phyloP scores from a whole-genome alignment of 352 stramenopile genomes.

The Phytophthora pini region DNA sequence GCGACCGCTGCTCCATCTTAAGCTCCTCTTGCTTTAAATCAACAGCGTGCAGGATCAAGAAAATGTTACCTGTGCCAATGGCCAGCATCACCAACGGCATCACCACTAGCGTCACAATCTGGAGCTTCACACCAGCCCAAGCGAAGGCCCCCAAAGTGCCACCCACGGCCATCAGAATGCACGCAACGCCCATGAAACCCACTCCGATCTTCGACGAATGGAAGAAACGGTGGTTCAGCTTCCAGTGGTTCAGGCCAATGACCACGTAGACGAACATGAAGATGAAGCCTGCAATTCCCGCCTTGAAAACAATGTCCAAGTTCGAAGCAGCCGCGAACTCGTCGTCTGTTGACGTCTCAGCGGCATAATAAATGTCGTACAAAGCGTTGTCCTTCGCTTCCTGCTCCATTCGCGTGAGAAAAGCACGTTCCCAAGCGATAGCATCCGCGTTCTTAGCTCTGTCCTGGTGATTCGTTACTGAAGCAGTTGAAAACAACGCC shows the following conservation, averaged over 20 bases:
- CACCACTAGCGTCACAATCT: conserved; percentile 76
- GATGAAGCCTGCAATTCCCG: conserved; percentile 57
- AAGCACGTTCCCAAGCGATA: conserved; percentile 73
- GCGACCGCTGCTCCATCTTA: conserved; percentile 46
- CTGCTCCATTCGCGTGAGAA: conserved; percentile 64
- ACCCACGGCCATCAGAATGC: conserved; percentile 66
- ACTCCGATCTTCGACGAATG: conserved; percentile 69
- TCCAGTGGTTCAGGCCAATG: conserved; percentile 72
- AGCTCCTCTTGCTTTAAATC: conserved; percentile 55
- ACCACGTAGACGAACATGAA: conserved; percentile 79
- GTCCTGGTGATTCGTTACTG: conserved; percentile 65
- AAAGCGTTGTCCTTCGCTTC: conserved; percentile 53
- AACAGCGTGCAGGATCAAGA: conserved; percentile 68
- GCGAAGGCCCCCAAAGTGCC: conserved; percentile 74
- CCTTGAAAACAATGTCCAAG: conserved; percentile 47
- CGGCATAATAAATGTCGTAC: conserved; percentile 73
- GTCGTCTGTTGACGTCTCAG: conserved; percentile 63
- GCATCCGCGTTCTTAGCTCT: conserved; percentile 45
- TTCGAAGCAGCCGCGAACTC: conserved; percentile 66
- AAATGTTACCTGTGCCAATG: conserved; percentile 79
- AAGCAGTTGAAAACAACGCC: conserved; percentile 48
- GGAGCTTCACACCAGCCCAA: conserved; percentile 65
- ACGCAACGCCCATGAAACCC: conserved; percentile 68
- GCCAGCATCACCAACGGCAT: conserved; percentile 69
- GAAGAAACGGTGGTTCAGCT: conserved; percentile 55